Evolutionary conservation across 495 filamentous ascomycete species (phyloP).

Genomic region (Chaetomium fimeti): DNA sequence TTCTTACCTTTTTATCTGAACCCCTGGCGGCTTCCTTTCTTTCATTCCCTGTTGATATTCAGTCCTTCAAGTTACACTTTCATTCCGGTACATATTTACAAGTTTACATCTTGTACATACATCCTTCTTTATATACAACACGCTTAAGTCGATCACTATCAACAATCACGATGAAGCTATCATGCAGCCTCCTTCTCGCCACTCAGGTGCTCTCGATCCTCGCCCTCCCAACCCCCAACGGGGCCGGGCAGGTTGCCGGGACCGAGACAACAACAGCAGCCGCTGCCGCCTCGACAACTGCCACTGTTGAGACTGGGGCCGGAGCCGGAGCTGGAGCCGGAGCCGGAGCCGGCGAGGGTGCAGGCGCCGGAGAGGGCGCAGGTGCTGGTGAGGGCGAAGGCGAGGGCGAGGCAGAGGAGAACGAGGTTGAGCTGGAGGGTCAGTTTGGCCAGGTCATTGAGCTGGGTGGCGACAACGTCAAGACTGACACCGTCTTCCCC

Average conservation of each 20-base stretch:
- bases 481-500: slow-evolving; percentile 34
- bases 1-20: background rate
- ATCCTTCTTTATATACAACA: slow-evolving; percentile 2
- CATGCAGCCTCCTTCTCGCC: slow-evolving; percentile 28
- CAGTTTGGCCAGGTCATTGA: slow-evolving; percentile 29
- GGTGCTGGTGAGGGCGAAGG: slow-evolving; percentile 3
- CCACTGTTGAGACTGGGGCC: background rate
- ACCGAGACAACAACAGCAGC: slow-evolving; percentile 13
- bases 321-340: background rate
- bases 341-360: background rate
- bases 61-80: background rate
- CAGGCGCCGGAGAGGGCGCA: slow-evolving; percentile 5
- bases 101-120: background rate
- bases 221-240: slow-evolving; percentile 26
- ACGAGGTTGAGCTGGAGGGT: slow-evolving; percentile 33
- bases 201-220: slow-evolving; percentile 30
- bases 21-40: slow-evolving; percentile 11
- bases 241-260: background rate
- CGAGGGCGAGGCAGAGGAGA: slow-evolving; percentile 26
- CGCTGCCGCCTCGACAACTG: slow-evolving; percentile 17
- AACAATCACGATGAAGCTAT: slow-evolving; percentile 32
- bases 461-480: slow-evolving; percentile 32
- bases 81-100: slow-evolving; percentile 1
- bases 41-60: slow-evolving; percentile 8
- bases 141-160: background rate